Percentiles rank a stretch among this genome's conserved stretches.
phyloP scores from a whole-genome alignment of 805 yeast genomes.

The Candida odintsovae region DNA sequence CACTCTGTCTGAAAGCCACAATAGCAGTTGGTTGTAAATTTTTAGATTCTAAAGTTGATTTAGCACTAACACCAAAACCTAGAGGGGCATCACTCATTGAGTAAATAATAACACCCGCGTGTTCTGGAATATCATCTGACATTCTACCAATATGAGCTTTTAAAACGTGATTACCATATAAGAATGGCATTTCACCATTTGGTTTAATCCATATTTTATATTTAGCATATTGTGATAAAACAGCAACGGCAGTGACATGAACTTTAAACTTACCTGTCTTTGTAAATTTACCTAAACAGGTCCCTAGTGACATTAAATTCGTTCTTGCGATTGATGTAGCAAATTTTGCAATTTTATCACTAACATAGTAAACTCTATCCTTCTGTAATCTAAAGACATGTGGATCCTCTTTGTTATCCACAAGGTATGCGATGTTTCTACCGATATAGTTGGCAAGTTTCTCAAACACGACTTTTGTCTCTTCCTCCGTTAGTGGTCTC shows the following conservation, averaged over 20 bases:
- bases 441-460: slow-evolving; percentile 95
- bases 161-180: slow-evolving; percentile 92
- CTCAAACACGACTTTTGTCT: slow-evolving; percentile 92
- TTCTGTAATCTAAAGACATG: slow-evolving; percentile 95
- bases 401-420: slow-evolving; percentile 73
- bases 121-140: slow-evolving; percentile 97
- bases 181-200: slow-evolving; percentile 97
- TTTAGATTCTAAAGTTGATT: slow-evolving; percentile 83
- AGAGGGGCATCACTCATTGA: slow-evolving; percentile 90
- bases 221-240: slow-evolving; percentile 81
- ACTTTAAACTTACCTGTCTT: slow-evolving; percentile 95
- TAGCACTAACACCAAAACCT: slow-evolving; percentile 94
- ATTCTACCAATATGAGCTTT: slow-evolving; percentile 96
- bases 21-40: slow-evolving; percentile 89
- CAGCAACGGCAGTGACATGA: slow-evolving; percentile 85
- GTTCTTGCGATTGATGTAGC: slow-evolving; percentile 90
- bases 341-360: slow-evolving; percentile 72
- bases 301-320: slow-evolving; percentile 87
- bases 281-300: slow-evolving; percentile 94
- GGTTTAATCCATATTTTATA: slow-evolving; percentile 94
- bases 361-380: slow-evolving; percentile 91
- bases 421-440: slow-evolving; percentile 83
- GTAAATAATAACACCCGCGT: slow-evolving; percentile 88
- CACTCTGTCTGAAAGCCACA: slow-evolving; percentile 95
- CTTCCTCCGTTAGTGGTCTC: slow-evolving; percentile 97